phyloP scores from a whole-genome alignment of 1,284 basidiomycete species.

The Rhodotorula sp. region DNA sequence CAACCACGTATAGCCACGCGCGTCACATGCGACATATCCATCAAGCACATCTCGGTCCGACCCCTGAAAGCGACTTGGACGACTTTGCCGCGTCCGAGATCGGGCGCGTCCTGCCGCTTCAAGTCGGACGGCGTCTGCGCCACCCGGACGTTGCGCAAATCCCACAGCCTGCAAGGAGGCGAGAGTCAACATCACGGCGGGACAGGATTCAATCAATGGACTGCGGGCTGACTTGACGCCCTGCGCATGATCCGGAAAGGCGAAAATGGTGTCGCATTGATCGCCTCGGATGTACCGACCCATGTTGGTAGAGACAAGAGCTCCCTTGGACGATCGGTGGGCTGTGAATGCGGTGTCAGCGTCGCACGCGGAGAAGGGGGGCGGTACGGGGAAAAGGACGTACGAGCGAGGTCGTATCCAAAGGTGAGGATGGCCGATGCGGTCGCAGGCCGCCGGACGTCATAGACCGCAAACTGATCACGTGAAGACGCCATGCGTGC shows the following conservation, averaged over 20 bases:
- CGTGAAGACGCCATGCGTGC: slow-evolving; percentile 12
- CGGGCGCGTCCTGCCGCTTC: slow-evolving; percentile 15
- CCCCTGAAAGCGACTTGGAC: slow-evolving; percentile 16
- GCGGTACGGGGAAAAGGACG: not conserved
- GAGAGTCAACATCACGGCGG: too few species aligned
- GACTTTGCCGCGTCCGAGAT: slow-evolving; percentile 17
- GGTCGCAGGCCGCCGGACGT: slow-evolving; percentile 7
- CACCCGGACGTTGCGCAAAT: slow-evolving; percentile 21
- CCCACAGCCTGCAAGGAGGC: slow-evolving; percentile 14
- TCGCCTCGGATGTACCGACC: slow-evolving; percentile 31
- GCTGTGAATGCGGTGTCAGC: not conserved
- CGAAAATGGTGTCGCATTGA: slow-evolving; percentile 24
- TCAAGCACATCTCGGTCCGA: slow-evolving; percentile 20
- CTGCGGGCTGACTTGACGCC: slow-evolving; percentile 27
- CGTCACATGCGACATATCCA: slow-evolving; percentile 19
- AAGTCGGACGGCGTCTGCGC: not conserved
- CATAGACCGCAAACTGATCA: slow-evolving; percentile 28
- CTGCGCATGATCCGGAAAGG: slow-evolving; percentile 24
- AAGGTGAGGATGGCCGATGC: slow-evolving; percentile 13
- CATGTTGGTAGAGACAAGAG: slow-evolving; percentile 19
- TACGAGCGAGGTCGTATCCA: slow-evolving; percentile 25
- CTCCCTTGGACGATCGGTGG: slow-evolving; percentile 5
- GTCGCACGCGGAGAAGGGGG: not conserved
- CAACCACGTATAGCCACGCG: slow-evolving; percentile 15
- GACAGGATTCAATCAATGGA: not conserved